These are phyloP conservation scores for Aphanomyces invadans DNA, from an alignment of 352 stramenopile genomes.

Conservation along the genomic window DNA sequence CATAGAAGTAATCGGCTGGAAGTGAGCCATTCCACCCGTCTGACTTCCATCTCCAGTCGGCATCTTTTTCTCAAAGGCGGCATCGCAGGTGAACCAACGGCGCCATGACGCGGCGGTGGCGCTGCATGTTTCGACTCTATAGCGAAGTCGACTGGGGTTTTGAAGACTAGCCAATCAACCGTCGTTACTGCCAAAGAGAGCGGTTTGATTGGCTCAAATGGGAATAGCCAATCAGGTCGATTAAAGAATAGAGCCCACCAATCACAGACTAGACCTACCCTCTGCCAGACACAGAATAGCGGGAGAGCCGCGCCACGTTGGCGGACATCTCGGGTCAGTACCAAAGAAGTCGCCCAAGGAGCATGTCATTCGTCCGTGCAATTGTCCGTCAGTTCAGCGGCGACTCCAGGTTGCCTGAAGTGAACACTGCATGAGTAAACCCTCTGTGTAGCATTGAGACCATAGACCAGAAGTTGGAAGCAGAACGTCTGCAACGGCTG, in stretches of 20 bases:
- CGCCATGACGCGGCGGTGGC: background rate
- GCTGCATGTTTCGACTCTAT: background rate
- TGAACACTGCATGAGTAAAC: no score
- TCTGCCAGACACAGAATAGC: conserved; percentile 5
- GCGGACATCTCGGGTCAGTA: background rate
- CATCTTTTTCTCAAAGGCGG: background rate
- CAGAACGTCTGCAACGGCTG: conserved; percentile 3
- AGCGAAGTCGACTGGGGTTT: background rate
- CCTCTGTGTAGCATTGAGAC: conserved; percentile 19
- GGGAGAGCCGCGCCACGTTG: background rate
- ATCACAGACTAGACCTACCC: conserved; percentile 2
- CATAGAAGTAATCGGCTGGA: background rate
- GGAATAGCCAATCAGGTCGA: background rate
- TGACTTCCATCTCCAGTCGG: background rate
- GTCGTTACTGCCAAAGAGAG: background rate
- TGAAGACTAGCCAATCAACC: background rate
- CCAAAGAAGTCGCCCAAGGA: no score
- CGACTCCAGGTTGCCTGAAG: conserved; percentile 19
- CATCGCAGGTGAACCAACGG: background rate
- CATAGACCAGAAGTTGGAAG: conserved; percentile 11
- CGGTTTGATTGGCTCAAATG: background rate
- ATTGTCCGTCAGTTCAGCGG: conserved; percentile 23
- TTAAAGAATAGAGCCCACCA: background rate
- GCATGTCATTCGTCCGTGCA: conserved; percentile 24
- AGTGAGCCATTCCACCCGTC: background rate